Evolutionary conservation across 306 rosid genomes (phyloP), one percentile per base, ranked within the genome.

Genomic region (Trifolium dubium): DNA sequence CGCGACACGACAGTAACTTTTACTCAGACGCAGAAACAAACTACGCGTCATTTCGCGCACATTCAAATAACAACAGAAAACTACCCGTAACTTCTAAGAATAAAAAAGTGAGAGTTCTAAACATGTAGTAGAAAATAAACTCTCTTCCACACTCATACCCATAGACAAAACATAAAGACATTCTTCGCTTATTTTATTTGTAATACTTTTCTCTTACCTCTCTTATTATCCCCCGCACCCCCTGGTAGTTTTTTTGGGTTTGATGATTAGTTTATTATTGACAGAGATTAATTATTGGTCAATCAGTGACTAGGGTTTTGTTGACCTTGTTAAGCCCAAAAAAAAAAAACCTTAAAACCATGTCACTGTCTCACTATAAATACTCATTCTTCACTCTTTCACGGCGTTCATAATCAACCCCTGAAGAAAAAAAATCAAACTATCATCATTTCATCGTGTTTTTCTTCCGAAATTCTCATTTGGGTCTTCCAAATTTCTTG

Each of bases 371-470:
- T 4, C 50, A 44, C 50, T 44, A 44, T 44, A 44, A 5, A 44
- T 44, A 44, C 50, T 44, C 49, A 43, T 4, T 43, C 1, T 12
- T 44, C 50, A 11, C 50, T 12, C 9, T 44, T 11, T 44, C 14
- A 13, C 50, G 50, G 50, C 50, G 50, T 37, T 44, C 15, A 3
- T 2, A 5, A 13, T 12, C 6, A 44, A 12, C 50, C 50, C 50
- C 5, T 12, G 15, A 44, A 44, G 5, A 44, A 12, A 12, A 39
- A 51, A 17, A 17, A 51, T 4, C 59, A 6, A 40, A 31, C 72
- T 79, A 74, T 64, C 12, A 72, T 76, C 62, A 31, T 53, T 77
- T 75, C 32, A 2, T 56, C 2, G n/a, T 5, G 23, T 73, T 72
- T 72, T 43, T 69, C 49, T 32, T 67, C 73, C 69, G n/a, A 18